Conservation (phyloP, 192 early-diverging fungal genomes). For the Entomortierella parvispora region DNA sequence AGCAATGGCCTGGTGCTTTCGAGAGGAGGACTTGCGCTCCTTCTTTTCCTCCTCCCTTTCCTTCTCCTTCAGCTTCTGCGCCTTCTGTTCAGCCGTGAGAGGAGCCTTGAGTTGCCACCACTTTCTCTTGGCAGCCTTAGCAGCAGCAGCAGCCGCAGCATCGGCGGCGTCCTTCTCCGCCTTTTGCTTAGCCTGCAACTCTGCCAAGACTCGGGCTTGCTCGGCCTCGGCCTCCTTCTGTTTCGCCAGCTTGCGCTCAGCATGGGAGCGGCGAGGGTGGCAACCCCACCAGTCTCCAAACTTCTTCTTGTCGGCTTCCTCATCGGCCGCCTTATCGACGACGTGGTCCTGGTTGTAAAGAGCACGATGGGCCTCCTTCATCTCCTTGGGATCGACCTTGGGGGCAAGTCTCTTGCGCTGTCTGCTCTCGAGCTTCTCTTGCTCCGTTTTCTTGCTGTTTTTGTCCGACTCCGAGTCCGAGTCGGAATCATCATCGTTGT, state of each 20-base stretch:
- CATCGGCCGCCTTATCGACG: slow-evolving; percentile 1
- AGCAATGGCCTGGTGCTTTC: slow-evolving; percentile 44
- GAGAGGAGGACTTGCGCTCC: slow-evolving; percentile 35
- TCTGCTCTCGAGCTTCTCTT: slow-evolving; percentile 23
- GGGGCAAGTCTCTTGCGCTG: slow-evolving; percentile 33
- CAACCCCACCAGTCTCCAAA: slow-evolving; percentile 52
- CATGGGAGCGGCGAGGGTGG: slow-evolving; percentile 42
- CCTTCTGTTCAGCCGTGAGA: slow-evolving; percentile 25
- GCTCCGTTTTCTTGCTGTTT: slow-evolving; percentile 19
- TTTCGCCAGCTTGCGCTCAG: slow-evolving; percentile 43
- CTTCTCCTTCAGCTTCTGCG: slow-evolving; percentile 17
- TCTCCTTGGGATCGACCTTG: slow-evolving; percentile 52
- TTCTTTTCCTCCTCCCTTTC: slow-evolving; percentile 22
- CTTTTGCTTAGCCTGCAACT: slow-evolving; percentile 32
- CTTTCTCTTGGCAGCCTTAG: slow-evolving; percentile 33
- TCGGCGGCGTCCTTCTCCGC: slow-evolving; percentile 34
- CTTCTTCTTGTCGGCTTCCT: slow-evolving; percentile 38
- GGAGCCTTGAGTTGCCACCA: slow-evolving; percentile 34
- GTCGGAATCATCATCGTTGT: slow-evolving; percentile 39
- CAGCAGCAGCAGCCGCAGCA: slow-evolving; percentile 39
- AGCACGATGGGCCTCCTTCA: slow-evolving; percentile 40
- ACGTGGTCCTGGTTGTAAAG: slow-evolving; percentile 12
- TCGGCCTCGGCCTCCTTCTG: slow-evolving; percentile 44
- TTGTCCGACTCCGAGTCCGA: slow-evolving; percentile 7
- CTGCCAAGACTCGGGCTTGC: slow-evolving; percentile 19